Evolutionary conservation across 75 land plant species (phyloP).

Genomic region (Cryptomeria japonica): DNA sequence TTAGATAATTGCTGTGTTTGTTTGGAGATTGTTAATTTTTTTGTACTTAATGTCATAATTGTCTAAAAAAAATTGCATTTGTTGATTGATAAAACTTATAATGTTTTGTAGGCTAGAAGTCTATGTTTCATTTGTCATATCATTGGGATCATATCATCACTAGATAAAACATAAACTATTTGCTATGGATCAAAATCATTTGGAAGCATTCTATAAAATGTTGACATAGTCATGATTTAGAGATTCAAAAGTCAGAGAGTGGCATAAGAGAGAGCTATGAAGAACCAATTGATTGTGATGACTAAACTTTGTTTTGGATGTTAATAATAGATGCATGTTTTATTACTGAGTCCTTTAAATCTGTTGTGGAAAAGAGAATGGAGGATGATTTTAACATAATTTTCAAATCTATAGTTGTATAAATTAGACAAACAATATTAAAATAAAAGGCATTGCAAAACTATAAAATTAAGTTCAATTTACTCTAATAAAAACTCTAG

Average conservation of each 20-base stretch:
- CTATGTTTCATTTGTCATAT: not conserved
- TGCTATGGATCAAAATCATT: not conserved
- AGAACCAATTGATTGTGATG: not conserved
- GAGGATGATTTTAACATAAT: too few species aligned
- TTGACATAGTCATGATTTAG: not conserved
- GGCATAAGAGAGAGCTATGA: not conserved
- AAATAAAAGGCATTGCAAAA: too few species aligned
- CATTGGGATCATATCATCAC: not conserved
- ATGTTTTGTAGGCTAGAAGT: not conserved
- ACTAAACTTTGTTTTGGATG: not conserved
- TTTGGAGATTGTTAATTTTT: too few species aligned
- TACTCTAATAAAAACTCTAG: too few species aligned
- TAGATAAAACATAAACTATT: not conserved
- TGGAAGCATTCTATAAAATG: not conserved
- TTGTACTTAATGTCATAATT: not conserved
- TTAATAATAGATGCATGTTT: not conserved
- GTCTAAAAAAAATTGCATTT: not conserved
- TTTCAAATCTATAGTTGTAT: too few species aligned
- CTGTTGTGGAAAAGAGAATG: too few species aligned
- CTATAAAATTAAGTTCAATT: too few species aligned
- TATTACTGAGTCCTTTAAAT: not conserved
- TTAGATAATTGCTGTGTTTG: not conserved
- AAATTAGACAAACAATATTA: too few species aligned
- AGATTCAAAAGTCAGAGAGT: not conserved
- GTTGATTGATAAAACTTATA: not conserved